Base-by-base conservation (phyloP, 139 green algal genomes). In the Protoeuglena noctilucae region DNA sequence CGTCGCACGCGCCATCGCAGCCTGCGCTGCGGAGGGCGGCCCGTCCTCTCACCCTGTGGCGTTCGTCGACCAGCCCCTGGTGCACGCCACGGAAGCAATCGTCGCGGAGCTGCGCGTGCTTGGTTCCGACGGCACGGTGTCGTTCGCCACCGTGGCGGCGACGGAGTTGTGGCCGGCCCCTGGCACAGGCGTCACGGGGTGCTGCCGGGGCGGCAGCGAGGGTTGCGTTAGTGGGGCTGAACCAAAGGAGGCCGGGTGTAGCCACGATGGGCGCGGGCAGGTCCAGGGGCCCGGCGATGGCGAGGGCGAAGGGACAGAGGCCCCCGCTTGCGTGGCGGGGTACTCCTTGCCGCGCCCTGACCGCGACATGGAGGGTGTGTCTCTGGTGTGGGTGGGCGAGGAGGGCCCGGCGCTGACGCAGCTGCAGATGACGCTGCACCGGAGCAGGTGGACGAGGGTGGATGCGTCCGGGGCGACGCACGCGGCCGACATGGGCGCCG, bases 401-500 rank as follows among this genome's bases (percentile, higher is more conserved):
- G 54, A 57, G 17, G 61, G 61, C 6, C 63, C 70, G 17, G 54
- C 63, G 1, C 67, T 85, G 28, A 58, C 61, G 25, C 71, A 78
- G 40, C 71, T 91, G 26, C 76, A 86, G 55, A 61, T 89, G 3
- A 75, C 69, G 0, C 58, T 75, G 65, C 80, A 23, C 18, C 43
- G n/a, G n/a, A n/a, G n/a, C n/a, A n/a, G n/a, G n/a, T n/a, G n/a
- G n/a, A n/a, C n/a, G n/a, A n/a, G n/a, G n/a, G n/a, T n/a, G n/a
- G n/a, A 50, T 18, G 4, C 25, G 14, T 6, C 5, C 43, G 23
- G 43, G 43, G 43, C 43, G 18, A 14, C 43, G 43, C 23, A 7
- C 5, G 43, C 12, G 43, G 43, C 4, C 43, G 43, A 50, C 43
- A 4, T 18, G 6, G 12, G 9, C 43, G 43, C 19, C 43, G 23